A percentile compares a stretch with the other conserved stretches of the same genome.
These are phyloP conservation scores for Magnusiomyces sp. DNA, from an alignment of 1,139 yeast species.

Conservation along the genomic window DNA sequence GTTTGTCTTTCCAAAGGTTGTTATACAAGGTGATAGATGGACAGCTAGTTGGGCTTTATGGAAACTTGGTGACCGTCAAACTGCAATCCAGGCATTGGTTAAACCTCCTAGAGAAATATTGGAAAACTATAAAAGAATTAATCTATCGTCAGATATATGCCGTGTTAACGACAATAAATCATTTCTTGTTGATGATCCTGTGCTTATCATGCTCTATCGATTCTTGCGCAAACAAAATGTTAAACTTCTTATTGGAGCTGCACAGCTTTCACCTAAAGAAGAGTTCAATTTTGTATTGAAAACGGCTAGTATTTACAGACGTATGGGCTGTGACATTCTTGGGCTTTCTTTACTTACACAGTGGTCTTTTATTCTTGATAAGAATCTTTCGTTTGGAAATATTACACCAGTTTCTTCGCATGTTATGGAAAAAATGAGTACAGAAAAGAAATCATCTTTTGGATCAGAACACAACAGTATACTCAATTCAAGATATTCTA, in stretches of 20 bases:
- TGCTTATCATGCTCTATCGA: conserved; percentile 56
- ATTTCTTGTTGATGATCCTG: conserved; percentile 74
- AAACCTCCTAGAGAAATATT: conserved; percentile 12
- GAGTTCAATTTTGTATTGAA: conserved; percentile 58
- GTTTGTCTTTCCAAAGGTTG: conserved; percentile 50
- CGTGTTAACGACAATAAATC: conserved; percentile 33
- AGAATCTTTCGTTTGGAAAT: neutral
- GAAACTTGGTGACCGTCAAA: conserved; percentile 37
- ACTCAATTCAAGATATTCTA: neutral
- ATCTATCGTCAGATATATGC: conserved; percentile 16
- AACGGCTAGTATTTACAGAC: conserved; percentile 56
- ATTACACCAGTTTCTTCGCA: neutral
- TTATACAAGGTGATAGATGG: conserved; percentile 70
- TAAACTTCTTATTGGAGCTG: conserved; percentile 26
- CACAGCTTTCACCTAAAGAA: conserved; percentile 29
- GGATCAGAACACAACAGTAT: neutral
- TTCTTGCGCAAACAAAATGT: conserved; percentile 46
- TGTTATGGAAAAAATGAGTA: neutral
- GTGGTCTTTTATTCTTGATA: conserved; percentile 52
- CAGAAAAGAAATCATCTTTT: neutral
- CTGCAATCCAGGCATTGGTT: conserved; percentile 21
- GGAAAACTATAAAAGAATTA: conserved; percentile 5
- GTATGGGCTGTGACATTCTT: conserved; percentile 89
- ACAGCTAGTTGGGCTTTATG: conserved; percentile 73
- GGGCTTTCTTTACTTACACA: conserved; percentile 53